Percentiles rank a stretch among this genome's conserved stretches.
phyloP scores from a whole-genome alignment of 805 yeast species.

The Candida maesae region DNA sequence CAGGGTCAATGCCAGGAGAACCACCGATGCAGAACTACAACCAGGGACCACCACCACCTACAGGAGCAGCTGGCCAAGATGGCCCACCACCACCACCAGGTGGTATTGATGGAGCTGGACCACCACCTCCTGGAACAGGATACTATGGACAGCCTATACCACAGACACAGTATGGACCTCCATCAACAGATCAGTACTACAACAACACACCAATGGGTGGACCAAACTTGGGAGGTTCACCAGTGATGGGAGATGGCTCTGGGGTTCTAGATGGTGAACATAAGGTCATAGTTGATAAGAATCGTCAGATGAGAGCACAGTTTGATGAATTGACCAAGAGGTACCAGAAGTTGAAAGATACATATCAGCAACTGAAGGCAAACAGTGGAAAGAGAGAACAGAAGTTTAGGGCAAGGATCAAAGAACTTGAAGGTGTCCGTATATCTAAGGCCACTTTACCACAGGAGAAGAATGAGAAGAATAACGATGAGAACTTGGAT shows the following conservation, averaged over 20 bases:
- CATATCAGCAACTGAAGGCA: conserved; percentile 9
- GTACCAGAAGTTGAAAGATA: conserved; percentile 26
- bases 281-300: background rate
- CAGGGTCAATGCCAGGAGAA: background rate
- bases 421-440: background rate
- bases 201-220: background rate
- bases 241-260: background rate
- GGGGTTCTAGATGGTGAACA: background rate
- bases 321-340: conserved; percentile 18
- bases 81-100: background rate
- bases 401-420: background rate
- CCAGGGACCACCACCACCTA: no score
- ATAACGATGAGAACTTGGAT: background rate
- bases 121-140: background rate
- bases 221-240: no score
- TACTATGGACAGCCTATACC: background rate
- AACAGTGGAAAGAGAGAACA: background rate
- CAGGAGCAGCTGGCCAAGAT: no score
- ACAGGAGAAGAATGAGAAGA: background rate
- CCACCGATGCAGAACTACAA: background rate
- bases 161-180: background rate
- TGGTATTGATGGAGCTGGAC: background rate
- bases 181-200: background rate
- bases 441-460: background rate
- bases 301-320: conserved; percentile 20